A percentile compares a stretch with the other conserved stretches of the same genome.
phyloP scores from a whole-genome alignment of 1,284 basidiomycete genomes.

The Papiliotrema fonsecae region DNA sequence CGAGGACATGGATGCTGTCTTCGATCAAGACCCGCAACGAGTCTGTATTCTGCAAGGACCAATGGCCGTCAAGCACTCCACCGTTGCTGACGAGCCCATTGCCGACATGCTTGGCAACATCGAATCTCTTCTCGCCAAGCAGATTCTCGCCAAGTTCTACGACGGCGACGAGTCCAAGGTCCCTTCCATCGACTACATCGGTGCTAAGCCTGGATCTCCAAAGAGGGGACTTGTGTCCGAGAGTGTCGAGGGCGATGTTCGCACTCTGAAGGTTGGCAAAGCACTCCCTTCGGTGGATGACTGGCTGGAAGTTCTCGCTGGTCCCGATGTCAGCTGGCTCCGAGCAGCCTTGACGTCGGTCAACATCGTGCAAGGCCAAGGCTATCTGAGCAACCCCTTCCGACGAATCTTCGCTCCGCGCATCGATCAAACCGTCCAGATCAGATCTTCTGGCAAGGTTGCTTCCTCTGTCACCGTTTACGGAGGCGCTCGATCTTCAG shows the following conservation, averaged over 20 bases:
- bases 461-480: constrained; percentile 58
- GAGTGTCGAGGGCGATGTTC: constrained; percentile 51
- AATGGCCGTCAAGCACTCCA: constrained; percentile 84
- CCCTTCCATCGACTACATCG: constrained; percentile 83
- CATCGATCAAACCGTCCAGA: constrained; percentile 67
- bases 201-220: constrained; percentile 52
- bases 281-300: constrained; percentile 58
- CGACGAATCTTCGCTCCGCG: constrained; percentile 82
- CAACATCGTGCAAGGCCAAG: constrained; percentile 76
- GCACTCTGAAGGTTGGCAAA: constrained; percentile 59
- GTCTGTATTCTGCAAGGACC: constrained; percentile 98
- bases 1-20: constrained; percentile 97
- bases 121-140: constrained; percentile 69
- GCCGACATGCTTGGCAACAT: constrained; percentile 86
- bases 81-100: constrained; percentile 86
- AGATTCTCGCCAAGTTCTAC: constrained; percentile 78
- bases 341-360: constrained; percentile 75
- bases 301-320: constrained; percentile 85
- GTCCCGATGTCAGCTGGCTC: constrained; percentile 76
- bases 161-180: constrained; percentile 70
- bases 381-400: constrained; percentile 85
- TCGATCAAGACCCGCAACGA: constrained; percentile 95
- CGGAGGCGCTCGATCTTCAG: constrained; percentile 76
- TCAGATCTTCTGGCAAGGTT: constrained; percentile 47
- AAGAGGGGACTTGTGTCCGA: constrained; percentile 52